Base-by-base conservation (phyloP, 2,329 filamentous ascomycete genomes). In the Colletotrichum sp. region DNA sequence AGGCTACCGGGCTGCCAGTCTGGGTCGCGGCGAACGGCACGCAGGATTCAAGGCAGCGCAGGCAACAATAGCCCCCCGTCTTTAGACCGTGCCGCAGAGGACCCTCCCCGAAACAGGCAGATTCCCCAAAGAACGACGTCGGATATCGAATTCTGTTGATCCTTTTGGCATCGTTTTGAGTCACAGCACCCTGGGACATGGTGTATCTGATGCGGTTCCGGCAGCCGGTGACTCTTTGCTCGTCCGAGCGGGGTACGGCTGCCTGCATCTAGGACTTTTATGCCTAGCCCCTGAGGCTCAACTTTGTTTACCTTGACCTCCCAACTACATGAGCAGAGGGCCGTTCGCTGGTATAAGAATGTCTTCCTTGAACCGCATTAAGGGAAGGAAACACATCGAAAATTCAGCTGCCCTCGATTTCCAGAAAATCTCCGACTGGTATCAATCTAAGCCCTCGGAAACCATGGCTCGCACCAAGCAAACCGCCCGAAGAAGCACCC, bases 221-320 rank as follows among this genome's bases (percentile, higher is more conserved):
- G 60, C 28, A 6, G 8, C 62, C 62, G 72, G 55, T 72, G 68
- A 75, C 72, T 67, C 72, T 66, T 60, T n/a, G 28, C 30, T 30
- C 18, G 72, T 72, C 68, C 36, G 68, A 71, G 72, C 68, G 68
- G 68, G 68, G 68, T 67, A 57, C 52, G 52, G 72, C 28, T 75
- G 72, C 72, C 72, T 72, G 34, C 67, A 22, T 30, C 55, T 30
- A 26, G 22, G 55, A 2, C 22, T 30, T 18, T 64, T 18, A 34
- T 59, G 66, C 44, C 44, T 60, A 6, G 59, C 10, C 13, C n/a
- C 15, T 30, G 55, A 59, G 44, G 44, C 44, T 59, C 2, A 5
- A 59, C 2, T 59, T 4, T 59, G 24, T 59, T 6, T 59, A 26
- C 15, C 55, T 59, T 22, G 44, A 52, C 22, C n/a, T 52, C n/a